phyloP scores from a whole-genome alignment of 345 rosid genomes.

The Trapa bicornis region DNA sequence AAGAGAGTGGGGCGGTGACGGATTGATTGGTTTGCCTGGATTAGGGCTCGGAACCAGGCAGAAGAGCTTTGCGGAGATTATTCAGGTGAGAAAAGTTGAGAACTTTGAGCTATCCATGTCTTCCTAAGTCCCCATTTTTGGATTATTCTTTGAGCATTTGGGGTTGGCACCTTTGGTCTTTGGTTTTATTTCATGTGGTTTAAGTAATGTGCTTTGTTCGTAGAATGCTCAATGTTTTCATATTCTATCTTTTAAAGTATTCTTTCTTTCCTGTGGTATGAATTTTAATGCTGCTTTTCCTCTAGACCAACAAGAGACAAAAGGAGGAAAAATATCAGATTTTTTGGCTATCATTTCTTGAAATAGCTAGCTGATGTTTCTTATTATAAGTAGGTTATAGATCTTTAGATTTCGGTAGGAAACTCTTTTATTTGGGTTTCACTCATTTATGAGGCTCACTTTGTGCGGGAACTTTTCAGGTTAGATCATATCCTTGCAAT shows the following conservation, averaged over 20 bases:
- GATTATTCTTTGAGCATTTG: conserved; percentile 2
- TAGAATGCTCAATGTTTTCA: neutral
- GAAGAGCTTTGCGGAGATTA: conserved; percentile 71
- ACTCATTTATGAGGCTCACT: neutral
- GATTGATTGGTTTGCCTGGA: conserved; percentile 65
- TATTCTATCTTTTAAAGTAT: neutral
- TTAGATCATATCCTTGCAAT: neutral
- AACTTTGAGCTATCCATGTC: conserved; percentile 7
- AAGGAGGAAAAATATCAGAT: neutral
- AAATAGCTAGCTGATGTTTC: neutral
- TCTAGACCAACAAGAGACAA: neutral
- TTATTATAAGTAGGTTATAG: neutral
- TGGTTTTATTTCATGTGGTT: neutral
- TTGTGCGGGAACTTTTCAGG: neutral
- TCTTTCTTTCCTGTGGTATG: neutral
- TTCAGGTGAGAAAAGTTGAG: conserved; percentile 45
- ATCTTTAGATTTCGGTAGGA: neutral
- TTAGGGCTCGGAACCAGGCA: conserved; percentile 58
- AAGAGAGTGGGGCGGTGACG: conserved; percentile 78
- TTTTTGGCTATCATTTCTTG: neutral
- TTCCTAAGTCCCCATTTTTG: conserved; percentile 8
- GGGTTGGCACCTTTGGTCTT: neutral
- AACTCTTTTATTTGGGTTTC: neutral
- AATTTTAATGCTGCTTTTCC: conserved; percentile 1
- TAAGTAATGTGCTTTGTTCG: neutral